Evolutionary conservation across 129 eudicot genomes (phyloP), one percentile per base, ranked within the genome.

Genomic region (Pseudognaphalium luteoalbum): DNA sequence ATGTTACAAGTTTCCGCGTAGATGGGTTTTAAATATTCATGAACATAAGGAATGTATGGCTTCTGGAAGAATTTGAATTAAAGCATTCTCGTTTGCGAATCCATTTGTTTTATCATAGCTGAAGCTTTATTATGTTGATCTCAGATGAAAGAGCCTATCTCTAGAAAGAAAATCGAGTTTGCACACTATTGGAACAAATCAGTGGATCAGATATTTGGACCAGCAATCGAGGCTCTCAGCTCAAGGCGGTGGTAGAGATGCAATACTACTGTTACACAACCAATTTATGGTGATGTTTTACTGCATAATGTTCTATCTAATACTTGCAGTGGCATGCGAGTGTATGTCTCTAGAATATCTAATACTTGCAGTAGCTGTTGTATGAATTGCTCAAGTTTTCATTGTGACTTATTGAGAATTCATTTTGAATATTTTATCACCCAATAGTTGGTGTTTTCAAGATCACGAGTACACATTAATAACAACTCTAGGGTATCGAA

Each of bases 151-250:
- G 77, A 35, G 73, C 84, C 88, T 66, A 51, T 81, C 29, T 34
- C 73, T 56, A 74, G 72, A 50, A 90, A 83, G 78, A 79, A 81
- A 62, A 44, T 83, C 20, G 90, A 85, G 41, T 61, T 81, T 83
- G 92, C 84, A 44, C 96, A 85, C 76, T 67, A 85, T 41, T 90
- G 90, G 92, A 90, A 87, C 87, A 85, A 77, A 77, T 83, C 88
- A 16, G 88, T 90, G 70, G 92, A 90, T 76, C 83, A 68, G 80
- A 79, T 85, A 22, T 83, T 89, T 58, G 89, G 91, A 61, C 83
- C 91, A 44, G 81, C 81, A 62, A 86, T 89, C 7, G 56, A 75
- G 75, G 81, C 91, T 72, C 84, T 89, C 72, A 84, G 91, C 71
- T 82, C 90, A 17, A 84, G 83, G 22, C 87, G 86, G 51, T 86